Percentiles rank a stretch among this genome's conserved stretches.
Conservation (phyloP, 1,139 yeast genomes). For the Hyphopichia buzzinii region DNA sequence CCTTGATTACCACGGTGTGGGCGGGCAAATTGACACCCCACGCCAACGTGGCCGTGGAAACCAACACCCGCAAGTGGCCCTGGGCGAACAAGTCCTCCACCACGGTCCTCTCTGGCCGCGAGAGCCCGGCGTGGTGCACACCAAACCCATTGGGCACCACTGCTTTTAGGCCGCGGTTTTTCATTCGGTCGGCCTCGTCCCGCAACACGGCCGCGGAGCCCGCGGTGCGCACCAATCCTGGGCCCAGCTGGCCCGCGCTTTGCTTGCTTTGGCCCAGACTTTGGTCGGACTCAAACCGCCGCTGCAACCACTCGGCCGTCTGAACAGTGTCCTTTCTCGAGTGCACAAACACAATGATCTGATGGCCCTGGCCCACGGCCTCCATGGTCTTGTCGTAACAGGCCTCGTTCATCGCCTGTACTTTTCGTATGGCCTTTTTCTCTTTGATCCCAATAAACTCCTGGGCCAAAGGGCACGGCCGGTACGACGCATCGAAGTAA, state of each 20-base stretch:
- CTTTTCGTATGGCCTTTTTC: conserved; percentile 72
- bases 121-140: conserved; percentile 92
- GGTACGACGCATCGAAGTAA: conserved; percentile 75
- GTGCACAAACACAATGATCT: conserved; percentile 87
- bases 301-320: conserved; percentile 74
- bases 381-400: conserved; percentile 82
- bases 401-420: conserved; percentile 86
- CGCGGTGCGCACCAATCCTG: too few species aligned
- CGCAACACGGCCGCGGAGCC: conserved; percentile 63
- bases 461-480: conserved; percentile 94
- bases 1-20: conserved; percentile 91
- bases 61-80: conserved; percentile 78
- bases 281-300: conserved; percentile 54
- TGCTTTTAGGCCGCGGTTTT: conserved; percentile 55
- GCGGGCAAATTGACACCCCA: conserved; percentile 99
- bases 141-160: conserved; percentile 77
- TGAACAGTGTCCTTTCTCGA: conserved; percentile 88
- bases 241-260: not conserved
- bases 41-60: conserved; percentile 93
- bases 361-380: conserved; percentile 57
- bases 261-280: not conserved
- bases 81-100: conserved; percentile 88
- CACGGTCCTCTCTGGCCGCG: conserved; percentile 66
- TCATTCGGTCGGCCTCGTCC: conserved; percentile 59
- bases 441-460: conserved; percentile 87